Conservation (phyloP, 345 rosid genomes). For the Eutrema japonicum region DNA sequence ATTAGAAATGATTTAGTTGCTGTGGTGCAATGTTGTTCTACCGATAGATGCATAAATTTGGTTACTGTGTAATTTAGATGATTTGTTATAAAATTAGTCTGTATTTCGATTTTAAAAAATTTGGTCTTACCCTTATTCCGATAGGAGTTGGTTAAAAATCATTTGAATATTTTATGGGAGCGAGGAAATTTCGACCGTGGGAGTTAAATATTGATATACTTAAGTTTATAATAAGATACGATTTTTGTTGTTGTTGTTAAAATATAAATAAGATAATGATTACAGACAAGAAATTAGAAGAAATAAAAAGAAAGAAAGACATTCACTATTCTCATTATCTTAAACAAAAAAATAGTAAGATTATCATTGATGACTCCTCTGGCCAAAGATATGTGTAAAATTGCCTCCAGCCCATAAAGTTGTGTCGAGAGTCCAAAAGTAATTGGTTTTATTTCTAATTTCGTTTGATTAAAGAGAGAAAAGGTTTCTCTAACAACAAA, state of each 20-base stretch:
- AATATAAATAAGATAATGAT: background rate
- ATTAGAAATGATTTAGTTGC: background rate
- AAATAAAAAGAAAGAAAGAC: too few relatives aligned
- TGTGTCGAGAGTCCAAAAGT: conserved; percentile 31
- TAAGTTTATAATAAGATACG: background rate
- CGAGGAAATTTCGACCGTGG: background rate
- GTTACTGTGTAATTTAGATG: background rate
- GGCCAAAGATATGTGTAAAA: conserved; percentile 21
- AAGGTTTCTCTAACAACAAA: conserved; percentile 16
- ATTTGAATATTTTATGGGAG: background rate
- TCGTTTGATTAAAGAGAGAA: conserved; percentile 24
- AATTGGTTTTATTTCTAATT: conserved; percentile 12
- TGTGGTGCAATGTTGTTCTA: background rate
- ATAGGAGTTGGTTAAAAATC: background rate
- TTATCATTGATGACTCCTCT: conserved; percentile 1
- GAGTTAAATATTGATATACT: background rate
- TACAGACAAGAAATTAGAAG: background rate
- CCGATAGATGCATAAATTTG: background rate
- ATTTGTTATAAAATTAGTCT: background rate
- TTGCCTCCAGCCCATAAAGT: conserved; percentile 47
- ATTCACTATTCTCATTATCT: too few relatives aligned
- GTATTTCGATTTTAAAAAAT: background rate
- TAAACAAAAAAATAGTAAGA: too few relatives aligned
- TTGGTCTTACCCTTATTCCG: background rate
- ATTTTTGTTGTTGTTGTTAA: background rate